A percentile compares a stretch with the other conserved stretches of the same genome.
Conservation (phyloP, 1,139 yeast genomes). For the Pichia sp. region DNA sequence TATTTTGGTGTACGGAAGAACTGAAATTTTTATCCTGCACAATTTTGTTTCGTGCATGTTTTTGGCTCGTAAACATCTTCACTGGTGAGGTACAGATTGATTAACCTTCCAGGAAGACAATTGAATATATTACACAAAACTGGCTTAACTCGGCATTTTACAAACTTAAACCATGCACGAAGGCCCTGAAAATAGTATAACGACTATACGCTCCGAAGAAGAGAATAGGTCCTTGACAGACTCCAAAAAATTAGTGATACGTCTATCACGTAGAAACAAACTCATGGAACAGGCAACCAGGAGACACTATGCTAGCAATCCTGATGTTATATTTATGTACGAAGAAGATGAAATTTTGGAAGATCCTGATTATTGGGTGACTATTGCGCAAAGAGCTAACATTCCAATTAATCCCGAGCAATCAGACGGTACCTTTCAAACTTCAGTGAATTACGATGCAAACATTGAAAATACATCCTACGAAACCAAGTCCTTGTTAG, state of each 20-base stretch:
- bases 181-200: background rate
- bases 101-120: too few relatives aligned
- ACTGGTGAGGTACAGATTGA: too few relatives aligned
- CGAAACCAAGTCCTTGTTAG: slow-evolving; percentile 2
- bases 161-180: background rate
- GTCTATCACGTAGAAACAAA: slow-evolving; percentile 16
- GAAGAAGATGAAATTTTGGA: slow-evolving; percentile 19
- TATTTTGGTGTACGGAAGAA: background rate
- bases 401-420: slow-evolving; percentile 16
- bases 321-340: slow-evolving; percentile 18
- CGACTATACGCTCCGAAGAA: background rate
- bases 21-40: background rate
- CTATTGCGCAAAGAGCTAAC: slow-evolving; percentile 29
- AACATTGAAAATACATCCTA: background rate
- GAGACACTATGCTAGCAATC: slow-evolving; percentile 21
- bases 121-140: background rate
- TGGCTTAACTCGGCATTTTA: background rate
- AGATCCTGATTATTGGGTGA: slow-evolving; percentile 26
- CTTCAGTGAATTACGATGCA: background rate
- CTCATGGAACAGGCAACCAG: slow-evolving; percentile 20
- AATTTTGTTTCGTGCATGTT: background rate
- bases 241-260: slow-evolving; percentile 7
- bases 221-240: background rate
- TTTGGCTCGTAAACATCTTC: background rate
- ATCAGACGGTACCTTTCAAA: background rate